Base-by-base conservation (phyloP, 164 flowering plant genomes). In the Tetrastigma voinierianum region DNA sequence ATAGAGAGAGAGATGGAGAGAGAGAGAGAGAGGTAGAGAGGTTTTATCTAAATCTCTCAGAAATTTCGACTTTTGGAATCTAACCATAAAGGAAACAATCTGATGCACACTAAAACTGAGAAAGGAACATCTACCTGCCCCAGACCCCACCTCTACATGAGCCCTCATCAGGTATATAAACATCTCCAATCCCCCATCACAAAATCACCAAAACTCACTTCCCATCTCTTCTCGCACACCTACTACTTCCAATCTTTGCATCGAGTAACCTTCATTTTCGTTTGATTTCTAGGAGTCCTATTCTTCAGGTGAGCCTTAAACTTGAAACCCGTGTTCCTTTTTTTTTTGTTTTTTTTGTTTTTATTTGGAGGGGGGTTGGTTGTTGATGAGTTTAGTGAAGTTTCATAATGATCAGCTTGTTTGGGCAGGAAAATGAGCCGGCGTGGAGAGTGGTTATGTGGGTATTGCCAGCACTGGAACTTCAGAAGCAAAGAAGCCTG, bases 401-500 rank as follows among this genome's bases (percentile, higher is more conserved):
- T 49, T 13, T n/a, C 52, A 49, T 49, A 5, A 14, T n/a, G n/a
- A 40, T 44, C 46, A 14, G 4, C 49, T 17, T 44, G 16, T 44
- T 3, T 44, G 9, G 54, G 44, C 21, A 14, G 59, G 52, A 70
- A 48, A 65, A 85, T 85, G 90, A 84, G 78, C 74, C 76, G 83
- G 67, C n/a, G 70, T 61, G 90, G 90, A 73, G 93, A 88, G 25
- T 88, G 93, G 93, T 72, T 84, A 81, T 88, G 93, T 57, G 69
- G 72, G 0, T 81, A 84, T 17, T 88, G 93, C 81, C 81, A 84
- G 49, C 84, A 86, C 74, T 40, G 74, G 71, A 88, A 88, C 67
- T 88, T 88, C 81, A 84, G 80, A 76, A 88, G 76, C 66, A 49
- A 89, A 16, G 90, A 88, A 1, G 43, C 77, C 17, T 88, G 93